Evolutionary conservation across 768 basidiomycete genomes (phyloP), one percentile per base, ranked within the genome.

Genomic region (Suillus placidus): DNA sequence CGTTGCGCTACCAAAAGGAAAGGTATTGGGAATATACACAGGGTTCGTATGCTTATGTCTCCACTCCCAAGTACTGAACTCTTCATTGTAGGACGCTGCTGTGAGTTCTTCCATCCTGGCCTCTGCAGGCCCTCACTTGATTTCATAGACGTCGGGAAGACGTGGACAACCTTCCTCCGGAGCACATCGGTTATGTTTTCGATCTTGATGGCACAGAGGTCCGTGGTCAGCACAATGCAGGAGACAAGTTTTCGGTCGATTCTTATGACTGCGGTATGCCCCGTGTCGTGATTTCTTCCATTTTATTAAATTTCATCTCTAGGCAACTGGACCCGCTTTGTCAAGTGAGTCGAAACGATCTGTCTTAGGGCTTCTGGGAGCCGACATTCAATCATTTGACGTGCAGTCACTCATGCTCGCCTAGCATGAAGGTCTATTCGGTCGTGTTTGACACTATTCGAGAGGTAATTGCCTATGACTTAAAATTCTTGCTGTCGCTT

Each of bases 291-390:
- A 43, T 58, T 35, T 52, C 42, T 54, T 30, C 2, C 58, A 56
- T 52, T 71, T 6, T 49, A 43, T 60, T 62, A 69, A 52, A 30
- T 5, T 35, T 43, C 43, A 54, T 60, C 58, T 42, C 32, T 67
- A 90, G 90, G 90, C 8, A 92, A 91, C 69, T 92, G 90, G 90
- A 88, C 89, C 9, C 83, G 89, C 5, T 92, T 91, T 67, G 79
- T 91, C 38, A 92, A 91, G 90, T 89, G 68, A 65, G 87, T 73
- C 13, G 40, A 47, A 60, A 60, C 45, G 16, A 40, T 47, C 34
- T 18, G n/a, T 26, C 20, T 13, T 34, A 34, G 30, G 6, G 20
- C 54, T 6, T 35, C 23, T 32, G 10, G 42, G 42, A 38, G 37
- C 16, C 5, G 13, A 40, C 63, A 13, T 54, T 54, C 54, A 18